These are phyloP conservation scores for Besnoitia besnoiti DNA, from an alignment of 169 alveolate species.

Conservation along the genomic window DNA sequence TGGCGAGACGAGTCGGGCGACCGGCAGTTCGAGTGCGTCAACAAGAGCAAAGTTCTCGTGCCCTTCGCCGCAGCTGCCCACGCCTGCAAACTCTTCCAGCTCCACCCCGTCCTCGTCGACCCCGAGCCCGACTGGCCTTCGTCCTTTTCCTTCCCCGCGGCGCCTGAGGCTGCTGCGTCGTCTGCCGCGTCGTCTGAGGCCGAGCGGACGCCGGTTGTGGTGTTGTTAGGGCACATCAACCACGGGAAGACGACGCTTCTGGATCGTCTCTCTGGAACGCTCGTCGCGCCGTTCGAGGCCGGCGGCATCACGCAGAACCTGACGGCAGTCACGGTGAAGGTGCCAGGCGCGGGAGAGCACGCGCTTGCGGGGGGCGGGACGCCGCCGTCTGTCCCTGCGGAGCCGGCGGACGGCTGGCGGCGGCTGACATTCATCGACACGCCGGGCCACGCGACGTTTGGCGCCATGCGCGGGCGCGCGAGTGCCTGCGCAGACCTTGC, in stretches of 20 bases:
- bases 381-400: not conserved
- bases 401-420: not conserved
- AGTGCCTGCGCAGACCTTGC: slow-evolving; percentile 80
- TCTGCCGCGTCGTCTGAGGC: too few relatives aligned
- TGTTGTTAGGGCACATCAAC: slow-evolving; percentile 85
- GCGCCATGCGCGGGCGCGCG: slow-evolving; percentile 81
- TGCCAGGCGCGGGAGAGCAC: not conserved
- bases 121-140: slow-evolving; percentile 76
- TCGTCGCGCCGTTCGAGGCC: slow-evolving; percentile 44
- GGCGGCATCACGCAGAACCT: slow-evolving; percentile 59
- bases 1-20: slow-evolving; percentile 20
- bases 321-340: not conserved
- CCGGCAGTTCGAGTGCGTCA: slow-evolving; percentile 42
- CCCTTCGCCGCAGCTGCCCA: slow-evolving; percentile 80
- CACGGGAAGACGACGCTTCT: slow-evolving; percentile 87
- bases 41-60: slow-evolving; percentile 78
- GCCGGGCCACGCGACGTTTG: slow-evolving; percentile 84
- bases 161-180: not conserved
- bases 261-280: slow-evolving; percentile 72
- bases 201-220: slow-evolving; percentile 70
- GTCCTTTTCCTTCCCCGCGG: not conserved
- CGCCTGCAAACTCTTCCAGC: slow-evolving; percentile 76
- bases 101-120: slow-evolving; percentile 76
- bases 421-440: slow-evolving; percentile 79
- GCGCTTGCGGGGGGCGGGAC: slow-evolving; percentile 21